Base-by-base conservation (phyloP, 371 early-diverging fungal genomes). In the Circinella umbellata region DNA sequence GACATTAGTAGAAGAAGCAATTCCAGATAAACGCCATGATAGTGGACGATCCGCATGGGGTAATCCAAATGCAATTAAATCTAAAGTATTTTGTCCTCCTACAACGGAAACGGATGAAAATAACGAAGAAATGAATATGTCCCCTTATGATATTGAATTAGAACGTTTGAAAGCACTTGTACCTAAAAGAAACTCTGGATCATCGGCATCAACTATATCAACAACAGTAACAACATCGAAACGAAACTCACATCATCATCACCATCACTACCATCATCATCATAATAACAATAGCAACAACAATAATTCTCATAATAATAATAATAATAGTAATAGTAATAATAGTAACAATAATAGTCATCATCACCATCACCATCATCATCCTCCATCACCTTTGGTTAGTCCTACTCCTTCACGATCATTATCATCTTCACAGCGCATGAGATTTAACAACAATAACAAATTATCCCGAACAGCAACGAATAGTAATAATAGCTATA, bases 151-250 rank as follows among this genome's bases (percentile, higher is more conserved):
- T 27, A 20, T 69, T 38, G 69, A 69, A 18, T 63, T 69, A 27
- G 69, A 69, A 55, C 49, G 69, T 18, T 34, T 69, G 1, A 69
- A 69, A 35, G 63, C 69, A 17, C 60, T 69, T 4, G 69, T 69
- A 38, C 69, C 69, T 0, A 69, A 69, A 38, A 63, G 60, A 42
- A 53, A 38, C 1, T 13, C 38, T 4, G 39, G 59, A 18, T 35
- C 38, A 61, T 35, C 61, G 4, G 35, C 38, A 10, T 36, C 61
- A 9, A 18, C 8, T 37, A 36, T 3, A 0, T 42, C 42, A 11
- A 9, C 42, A 42, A 9, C 57, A 57, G 37, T 55, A 48, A 14
- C 60, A 8, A 15, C 55, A 0, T 61, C 68, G 1, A 36, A 37
- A 18, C 60, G 36, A 46, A 7, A 17, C 8, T 53, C 63, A 20